Evolutionary conservation across 768 basidiomycete genomes (phyloP), one percentile per base, ranked within the genome.

Genomic region (Ramaria sp.): DNA sequence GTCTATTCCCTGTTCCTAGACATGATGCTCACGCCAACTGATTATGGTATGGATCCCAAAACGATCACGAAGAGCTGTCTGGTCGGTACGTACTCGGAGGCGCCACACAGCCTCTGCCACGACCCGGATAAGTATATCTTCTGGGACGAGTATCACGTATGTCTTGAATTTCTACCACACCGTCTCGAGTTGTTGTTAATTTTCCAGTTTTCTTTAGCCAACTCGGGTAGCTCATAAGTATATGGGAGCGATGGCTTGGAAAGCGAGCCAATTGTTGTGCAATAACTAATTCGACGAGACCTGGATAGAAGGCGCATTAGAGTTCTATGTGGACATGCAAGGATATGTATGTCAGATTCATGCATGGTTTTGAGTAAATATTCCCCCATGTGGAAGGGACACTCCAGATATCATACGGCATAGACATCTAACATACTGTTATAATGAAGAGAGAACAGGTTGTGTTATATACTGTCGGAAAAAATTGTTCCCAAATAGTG

Each of bases 61-160:
- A 44, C 43, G 3, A 36, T 44, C 34, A n/a, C 13, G 8, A 28
- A 36, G n/a, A 55, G 53, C 32, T 55, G 39, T 55, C 43, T 55
- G 1, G 45, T 55, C 18, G 53, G 53, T 12, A 43, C 43, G 20
- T 55, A 45, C 32, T 20, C 32, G 15, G 53, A 55, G 32, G 53
- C 42, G 25, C 53, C 53, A n/a, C 43, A 43, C 10, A 34, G 22
- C 10, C 32, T 55, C 10, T 55, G 53, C 44, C 4, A 34, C 10
- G 53, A 55, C 13, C 53, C 53, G 24, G 53, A 55, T 38, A 30
- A 38, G 24, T 55, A 55, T 48, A 45, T 55, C 20, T 55, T 45
- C 18, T 55, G 53, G 53, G 53, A 55, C 44, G 53, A 55, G 34
- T 55, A 55, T 30, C 53, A 55, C 45, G 53, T 55, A 38, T 9